Evolutionary conservation across 208 protist genomes (phyloP), one percentile per base, ranked within the genome.

Genomic region (Wallacemonas sp.): DNA sequence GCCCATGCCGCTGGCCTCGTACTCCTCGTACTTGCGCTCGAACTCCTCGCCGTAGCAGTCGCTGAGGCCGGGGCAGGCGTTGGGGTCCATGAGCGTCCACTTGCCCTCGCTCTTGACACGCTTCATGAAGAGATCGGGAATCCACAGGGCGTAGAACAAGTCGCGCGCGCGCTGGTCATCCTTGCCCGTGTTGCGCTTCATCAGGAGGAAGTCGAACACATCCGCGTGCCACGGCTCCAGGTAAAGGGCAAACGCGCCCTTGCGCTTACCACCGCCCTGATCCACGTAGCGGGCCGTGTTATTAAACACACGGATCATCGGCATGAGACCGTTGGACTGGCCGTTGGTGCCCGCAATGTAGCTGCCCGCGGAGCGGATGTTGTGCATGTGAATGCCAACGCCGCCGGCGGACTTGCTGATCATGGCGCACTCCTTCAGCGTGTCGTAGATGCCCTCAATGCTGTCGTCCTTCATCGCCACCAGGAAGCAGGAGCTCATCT

Each of bases 151-250:
- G 74, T 99, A 99, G 83, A 99, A 99, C 29, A 99, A 89, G 77
- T 99, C 99, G 59, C 98, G 90, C n/a, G 93, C 93, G 29, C 94
- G 89, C 55, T 92, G 87, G 54, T 99, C 99, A 38, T 99, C 98
- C 71, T 98, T 98, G 31, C 98, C 98, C 22, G 89, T 96, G 81
- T 99, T 99, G 80, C 98, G 98, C 81, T 96, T 97, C 25, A 99
- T 82, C 42, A 99, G 89, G 14, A 99, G 63, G 67, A 99, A 99
- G 18, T 98, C 95, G 48, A 99, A 97, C 32, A 99, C 87, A 68
- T 99, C 99, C 1, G 98, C 93, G 77, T 99, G 99, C 99, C 99
- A 99, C 57, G 99, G 99, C 89, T 99, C 99, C 0, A 99, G 87
- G 78, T 99, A 99, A 25, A 99, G 81, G 48, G 98, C 98, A 82